Conservation (phyloP, 2,329 filamentous ascomycete genomes). For the Trichoderma sp. region DNA sequence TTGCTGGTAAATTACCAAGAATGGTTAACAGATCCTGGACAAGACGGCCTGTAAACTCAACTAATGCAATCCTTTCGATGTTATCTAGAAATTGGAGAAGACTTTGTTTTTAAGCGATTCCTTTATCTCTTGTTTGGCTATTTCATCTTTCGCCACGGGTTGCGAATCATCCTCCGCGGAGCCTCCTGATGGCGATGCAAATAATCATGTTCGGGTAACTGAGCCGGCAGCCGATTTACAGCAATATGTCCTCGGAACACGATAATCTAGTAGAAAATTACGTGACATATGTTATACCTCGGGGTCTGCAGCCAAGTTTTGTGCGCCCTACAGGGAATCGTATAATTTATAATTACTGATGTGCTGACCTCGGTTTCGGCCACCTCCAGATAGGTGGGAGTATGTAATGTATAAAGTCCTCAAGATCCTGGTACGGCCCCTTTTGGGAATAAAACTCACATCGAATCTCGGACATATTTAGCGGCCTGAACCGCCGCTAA, state of each 20-base stretch:
- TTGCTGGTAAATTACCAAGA: too few relatives aligned
- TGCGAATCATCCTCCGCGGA: not conserved
- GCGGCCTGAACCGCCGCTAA: slow-evolving; percentile 45
- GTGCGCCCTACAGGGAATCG: not conserved
- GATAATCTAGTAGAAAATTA: not conserved
- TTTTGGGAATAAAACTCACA: not conserved
- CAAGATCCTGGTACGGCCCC: not conserved
- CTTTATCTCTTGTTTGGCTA: not conserved
- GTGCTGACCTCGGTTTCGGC: not conserved
- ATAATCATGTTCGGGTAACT: not conserved
- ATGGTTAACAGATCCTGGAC: not conserved
- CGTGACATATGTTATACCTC: not conserved
- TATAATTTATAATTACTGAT: not conserved
- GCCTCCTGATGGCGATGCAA: not conserved
- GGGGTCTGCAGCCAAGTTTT: not conserved
- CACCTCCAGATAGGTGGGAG: not conserved
- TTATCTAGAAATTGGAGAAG: too few relatives aligned
- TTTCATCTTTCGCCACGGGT: not conserved
- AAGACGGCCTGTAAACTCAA: not conserved
- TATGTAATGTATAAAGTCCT: not conserved
- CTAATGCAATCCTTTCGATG: not conserved
- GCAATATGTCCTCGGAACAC: not conserved
- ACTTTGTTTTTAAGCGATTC: not conserved
- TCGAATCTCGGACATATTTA: not conserved
- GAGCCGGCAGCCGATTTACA: not conserved